A percentile compares a stretch with the other conserved stretches of the same genome.
Conservation (phyloP, 2,329 filamentous ascomycete genomes). For the Cercospora zeae-maydis region DNA sequence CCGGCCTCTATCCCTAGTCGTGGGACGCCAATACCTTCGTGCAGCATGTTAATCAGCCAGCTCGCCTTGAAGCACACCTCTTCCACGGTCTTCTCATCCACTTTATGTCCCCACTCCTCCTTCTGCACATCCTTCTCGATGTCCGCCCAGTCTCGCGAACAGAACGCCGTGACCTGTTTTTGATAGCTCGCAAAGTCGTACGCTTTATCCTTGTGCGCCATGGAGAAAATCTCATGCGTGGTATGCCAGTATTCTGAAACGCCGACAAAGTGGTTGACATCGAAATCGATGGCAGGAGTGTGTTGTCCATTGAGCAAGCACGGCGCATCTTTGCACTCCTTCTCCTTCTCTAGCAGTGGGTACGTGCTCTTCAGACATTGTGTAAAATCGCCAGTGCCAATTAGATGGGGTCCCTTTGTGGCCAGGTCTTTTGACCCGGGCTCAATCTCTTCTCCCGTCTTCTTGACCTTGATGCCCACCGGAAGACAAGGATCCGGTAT, state of each 20-base stretch:
- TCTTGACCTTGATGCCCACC: conserved; percentile 66
- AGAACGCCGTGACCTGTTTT: conserved; percentile 77
- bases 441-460: conserved; percentile 62
- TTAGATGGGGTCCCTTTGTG: conserved; percentile 52
- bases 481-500: conserved; percentile 91
- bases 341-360: conserved; percentile 84
- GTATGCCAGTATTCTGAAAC: conserved; percentile 99
- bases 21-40: conserved; percentile 92
- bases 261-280: conserved; percentile 94
- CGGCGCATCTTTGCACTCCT: conserved; percentile 74
- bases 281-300: conserved; percentile 92
- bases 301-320: conserved; percentile 89
- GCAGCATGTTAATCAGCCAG: conserved; percentile 94
- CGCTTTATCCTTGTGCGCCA: conserved; percentile 68
- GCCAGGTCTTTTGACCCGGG: conserved; percentile 43
- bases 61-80: conserved; percentile 97
- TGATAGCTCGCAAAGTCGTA: conserved; percentile 93
- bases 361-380: conserved; percentile 79
- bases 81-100: conserved; percentile 68
- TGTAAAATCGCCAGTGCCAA: conserved; percentile 83
- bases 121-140: conserved; percentile 65
- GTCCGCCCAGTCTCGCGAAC: conserved; percentile 73
- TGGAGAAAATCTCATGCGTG: conserved; percentile 86
- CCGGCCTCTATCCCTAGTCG: conserved; percentile 64
- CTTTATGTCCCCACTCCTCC: conserved; percentile 71